Evolutionary conservation across 768 basidiomycete species (phyloP).

Genomic region (Botryobasidium botryosum): DNA sequence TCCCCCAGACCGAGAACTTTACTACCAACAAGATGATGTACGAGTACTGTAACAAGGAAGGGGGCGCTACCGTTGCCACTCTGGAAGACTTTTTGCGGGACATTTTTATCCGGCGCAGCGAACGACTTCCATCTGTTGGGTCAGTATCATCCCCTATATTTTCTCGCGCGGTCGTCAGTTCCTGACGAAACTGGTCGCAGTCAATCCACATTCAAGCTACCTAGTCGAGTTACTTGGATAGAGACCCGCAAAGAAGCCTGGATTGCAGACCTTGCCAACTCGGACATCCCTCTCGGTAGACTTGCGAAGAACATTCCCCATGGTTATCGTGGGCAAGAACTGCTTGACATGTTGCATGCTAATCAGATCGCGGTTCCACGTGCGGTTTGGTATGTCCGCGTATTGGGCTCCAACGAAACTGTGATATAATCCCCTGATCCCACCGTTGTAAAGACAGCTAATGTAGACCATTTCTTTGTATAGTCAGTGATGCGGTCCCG

Average conservation of each 20-base stretch:
- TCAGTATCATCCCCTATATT: conserved; percentile 23
- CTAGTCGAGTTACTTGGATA: conserved; percentile 65
- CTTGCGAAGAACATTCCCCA: conserved; percentile 71
- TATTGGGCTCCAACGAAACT: conserved; percentile 76
- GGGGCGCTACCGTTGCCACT: conserved; percentile 45
- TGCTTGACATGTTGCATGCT: conserved; percentile 60
- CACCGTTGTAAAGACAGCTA: not conserved
- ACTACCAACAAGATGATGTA: conserved; percentile 11
- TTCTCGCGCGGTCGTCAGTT: not conserved
- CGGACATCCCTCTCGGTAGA: conserved; percentile 62
- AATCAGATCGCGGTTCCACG: conserved; percentile 64
- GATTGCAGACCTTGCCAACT: conserved; percentile 70
- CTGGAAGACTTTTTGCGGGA: conserved; percentile 44
- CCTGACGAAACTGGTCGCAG: conserved; percentile 21
- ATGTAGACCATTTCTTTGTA: not conserved
- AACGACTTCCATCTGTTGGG: conserved; percentile 43
- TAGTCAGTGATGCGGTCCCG: conserved; percentile 64
- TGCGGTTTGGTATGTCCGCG: conserved; percentile 77
- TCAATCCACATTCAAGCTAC: conserved; percentile 55
- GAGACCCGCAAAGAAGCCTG: conserved; percentile 65
- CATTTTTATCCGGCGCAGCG: conserved; percentile 46
- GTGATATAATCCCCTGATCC: conserved; percentile 23
- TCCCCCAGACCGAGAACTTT: conserved; percentile 8
- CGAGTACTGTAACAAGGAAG: conserved; percentile 30
- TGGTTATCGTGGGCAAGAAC: conserved; percentile 69